phyloP scores from a whole-genome alignment of 352 stramenopile genomes.

The Phytopythium cucurbitacearum region DNA sequence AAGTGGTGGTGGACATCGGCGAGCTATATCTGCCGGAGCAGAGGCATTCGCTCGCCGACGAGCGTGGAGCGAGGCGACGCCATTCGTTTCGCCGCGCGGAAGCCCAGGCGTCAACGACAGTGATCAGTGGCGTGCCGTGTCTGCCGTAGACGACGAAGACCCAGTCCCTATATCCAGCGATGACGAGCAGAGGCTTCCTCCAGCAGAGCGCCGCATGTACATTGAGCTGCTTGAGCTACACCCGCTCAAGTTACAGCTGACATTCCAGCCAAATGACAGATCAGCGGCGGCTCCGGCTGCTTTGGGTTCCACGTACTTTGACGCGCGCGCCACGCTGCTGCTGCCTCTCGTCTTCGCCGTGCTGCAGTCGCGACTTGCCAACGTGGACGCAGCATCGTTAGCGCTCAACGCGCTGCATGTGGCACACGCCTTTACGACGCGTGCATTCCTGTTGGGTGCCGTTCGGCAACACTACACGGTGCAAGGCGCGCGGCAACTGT shows the following conservation, averaged over 20 bases:
- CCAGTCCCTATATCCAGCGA: neutral
- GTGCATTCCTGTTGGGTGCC: slow-evolving; percentile 60
- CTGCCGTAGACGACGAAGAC: neutral
- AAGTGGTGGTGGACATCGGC: neutral
- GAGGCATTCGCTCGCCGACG: slow-evolving; percentile 13
- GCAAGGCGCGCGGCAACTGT: slow-evolving; percentile 76
- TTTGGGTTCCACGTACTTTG: slow-evolving; percentile 18
- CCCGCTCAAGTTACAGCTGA: slow-evolving; percentile 75
- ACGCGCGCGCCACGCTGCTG: slow-evolving; percentile 37
- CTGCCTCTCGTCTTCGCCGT: slow-evolving; percentile 55
- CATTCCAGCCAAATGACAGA: slow-evolving; percentile 58
- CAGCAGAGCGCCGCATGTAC: slow-evolving; percentile 68
- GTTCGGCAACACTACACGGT: slow-evolving; percentile 82
- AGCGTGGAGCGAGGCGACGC: slow-evolving; percentile 3
- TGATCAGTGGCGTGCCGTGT: slow-evolving; percentile 1
- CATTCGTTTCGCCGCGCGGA: neutral
- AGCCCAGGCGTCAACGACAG: slow-evolving; percentile 3
- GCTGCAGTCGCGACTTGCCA: slow-evolving; percentile 58
- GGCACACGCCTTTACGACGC: slow-evolving; percentile 74
- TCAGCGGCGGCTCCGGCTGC: too few species aligned
- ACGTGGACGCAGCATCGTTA: slow-evolving; percentile 76
- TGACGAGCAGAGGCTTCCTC: slow-evolving; percentile 6
- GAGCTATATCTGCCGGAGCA: slow-evolving; percentile 4
- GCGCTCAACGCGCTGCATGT: slow-evolving; percentile 83
- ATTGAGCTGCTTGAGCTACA: slow-evolving; percentile 83